Evolutionary conservation across 805 yeast genomes (phyloP).

Genomic region (Ogataea henricii): DNA sequence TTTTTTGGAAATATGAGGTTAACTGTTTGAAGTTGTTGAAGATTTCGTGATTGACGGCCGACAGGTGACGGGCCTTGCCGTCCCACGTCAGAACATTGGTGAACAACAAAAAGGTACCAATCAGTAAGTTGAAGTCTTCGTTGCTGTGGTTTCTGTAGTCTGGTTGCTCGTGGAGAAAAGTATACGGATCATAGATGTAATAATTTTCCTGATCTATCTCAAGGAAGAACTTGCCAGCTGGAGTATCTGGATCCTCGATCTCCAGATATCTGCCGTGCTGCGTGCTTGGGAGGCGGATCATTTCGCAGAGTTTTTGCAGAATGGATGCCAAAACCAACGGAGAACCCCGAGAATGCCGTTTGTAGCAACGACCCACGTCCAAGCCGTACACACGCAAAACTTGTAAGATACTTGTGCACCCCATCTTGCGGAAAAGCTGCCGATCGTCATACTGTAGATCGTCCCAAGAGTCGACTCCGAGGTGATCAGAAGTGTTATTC

Average conservation of each 20-base stretch:
- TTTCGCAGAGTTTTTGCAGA: not conserved
- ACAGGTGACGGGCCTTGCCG: not conserved
- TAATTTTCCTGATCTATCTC: not conserved
- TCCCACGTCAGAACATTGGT: not conserved
- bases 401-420: not conserved
- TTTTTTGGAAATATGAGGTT: not conserved
- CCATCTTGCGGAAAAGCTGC: not conserved
- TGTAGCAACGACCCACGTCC: not conserved
- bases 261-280: not conserved
- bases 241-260: not conserved
- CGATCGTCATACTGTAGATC: not conserved
- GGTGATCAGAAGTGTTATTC: not conserved
- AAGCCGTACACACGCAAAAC: not conserved
- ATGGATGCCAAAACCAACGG: not conserved
- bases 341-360: not conserved
- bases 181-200: not conserved
- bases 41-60: not conserved
- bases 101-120: not conserved
- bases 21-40: not conserved
- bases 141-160: not conserved
- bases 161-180: not conserved
- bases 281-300: not conserved
- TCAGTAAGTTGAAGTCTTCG: not conserved
- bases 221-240: not conserved
- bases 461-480: not conserved